A percentile compares a stretch with the other conserved stretches of the same genome.
phyloP scores from a whole-genome alignment of 2,329 filamentous ascomycete genomes.

The Cladosporium sphaerospermum region DNA sequence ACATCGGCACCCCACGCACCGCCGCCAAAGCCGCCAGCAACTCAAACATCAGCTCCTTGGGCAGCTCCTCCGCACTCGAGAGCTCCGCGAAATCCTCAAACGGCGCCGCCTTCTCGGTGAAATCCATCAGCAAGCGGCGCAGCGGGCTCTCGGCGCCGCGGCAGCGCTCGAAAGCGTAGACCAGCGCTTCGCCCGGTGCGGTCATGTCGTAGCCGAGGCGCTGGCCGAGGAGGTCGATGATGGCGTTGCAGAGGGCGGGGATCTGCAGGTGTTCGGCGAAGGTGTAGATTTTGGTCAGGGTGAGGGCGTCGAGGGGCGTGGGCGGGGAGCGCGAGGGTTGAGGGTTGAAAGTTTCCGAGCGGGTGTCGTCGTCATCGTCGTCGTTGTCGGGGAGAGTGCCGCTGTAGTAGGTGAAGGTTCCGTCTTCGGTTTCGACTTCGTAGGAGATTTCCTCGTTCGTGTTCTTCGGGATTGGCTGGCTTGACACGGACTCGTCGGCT shows the following conservation, averaged over 20 bases:
- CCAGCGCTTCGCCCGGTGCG: not conserved
- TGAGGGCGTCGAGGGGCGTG: not conserved
- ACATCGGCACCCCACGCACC: not conserved
- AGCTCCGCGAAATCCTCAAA: not conserved
- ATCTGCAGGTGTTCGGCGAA: not conserved
- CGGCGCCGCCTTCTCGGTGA: not conserved
- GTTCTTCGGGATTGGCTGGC: not conserved
- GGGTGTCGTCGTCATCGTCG: not conserved
- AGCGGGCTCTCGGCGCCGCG: not conserved
- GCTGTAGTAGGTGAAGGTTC: not conserved
- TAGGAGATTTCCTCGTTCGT: not conserved
- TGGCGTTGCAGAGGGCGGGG: not conserved
- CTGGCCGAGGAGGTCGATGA: not conserved
- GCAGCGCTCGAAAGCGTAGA: constrained; percentile 4
- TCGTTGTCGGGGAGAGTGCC: not conserved
- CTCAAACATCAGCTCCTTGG: not conserved
- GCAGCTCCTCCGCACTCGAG: not conserved
- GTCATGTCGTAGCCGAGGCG: not conserved
- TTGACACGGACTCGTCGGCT: not conserved
- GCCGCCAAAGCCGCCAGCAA: not conserved
- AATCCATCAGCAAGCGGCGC: not conserved
- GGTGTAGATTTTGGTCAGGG: not conserved
- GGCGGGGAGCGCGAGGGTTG: not conserved
- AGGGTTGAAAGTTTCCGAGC: not conserved
- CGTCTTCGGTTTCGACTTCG: not conserved